Conservation (phyloP, 1,139 yeast genomes). For the Candida freyschussii region DNA sequence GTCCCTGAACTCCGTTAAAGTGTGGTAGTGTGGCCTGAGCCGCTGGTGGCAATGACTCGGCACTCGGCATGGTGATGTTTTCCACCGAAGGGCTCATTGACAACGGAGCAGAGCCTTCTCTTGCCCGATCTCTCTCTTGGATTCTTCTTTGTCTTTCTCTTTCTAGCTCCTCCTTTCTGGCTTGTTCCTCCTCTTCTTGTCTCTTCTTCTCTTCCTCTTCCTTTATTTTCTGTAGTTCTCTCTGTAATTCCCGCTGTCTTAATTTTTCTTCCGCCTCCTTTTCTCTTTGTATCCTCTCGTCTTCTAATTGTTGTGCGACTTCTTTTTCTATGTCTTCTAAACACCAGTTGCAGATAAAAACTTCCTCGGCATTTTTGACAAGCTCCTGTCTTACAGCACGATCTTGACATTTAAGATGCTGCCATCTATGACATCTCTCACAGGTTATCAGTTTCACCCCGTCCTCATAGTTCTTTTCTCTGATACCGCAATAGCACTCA, state of each 20-base stretch:
- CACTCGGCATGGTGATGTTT: no score
- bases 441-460: constrained; percentile 34
- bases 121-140: constrained; percentile 16
- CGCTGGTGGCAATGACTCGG: no score
- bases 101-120: constrained; percentile 3
- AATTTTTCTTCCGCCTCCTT: constrained; percentile 19
- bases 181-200: constrained; percentile 19
- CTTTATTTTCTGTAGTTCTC: constrained; percentile 14
- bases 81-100: constrained; percentile 6
- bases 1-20: no score
- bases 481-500: constrained; percentile 37
- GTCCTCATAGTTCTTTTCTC: constrained; percentile 37
- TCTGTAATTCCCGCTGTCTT: constrained; percentile 18
- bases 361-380: constrained; percentile 23
- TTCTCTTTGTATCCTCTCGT: constrained; percentile 17
- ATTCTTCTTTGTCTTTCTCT: constrained; percentile 22
- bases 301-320: constrained; percentile 18
- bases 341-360: constrained; percentile 26
- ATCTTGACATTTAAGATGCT: constrained; percentile 35
- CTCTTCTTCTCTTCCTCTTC: constrained; percentile 15
- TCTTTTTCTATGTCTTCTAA: constrained; percentile 24
- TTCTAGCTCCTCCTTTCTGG: constrained; percentile 20
- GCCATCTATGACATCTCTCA: constrained; percentile 38
- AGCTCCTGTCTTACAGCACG: constrained; percentile 24
- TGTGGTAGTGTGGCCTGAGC: no score